Evolutionary conservation across 257 asterid genomes (phyloP), one percentile per base, ranked within the genome.

Genomic region (Dorcoceras hygrometricum): DNA sequence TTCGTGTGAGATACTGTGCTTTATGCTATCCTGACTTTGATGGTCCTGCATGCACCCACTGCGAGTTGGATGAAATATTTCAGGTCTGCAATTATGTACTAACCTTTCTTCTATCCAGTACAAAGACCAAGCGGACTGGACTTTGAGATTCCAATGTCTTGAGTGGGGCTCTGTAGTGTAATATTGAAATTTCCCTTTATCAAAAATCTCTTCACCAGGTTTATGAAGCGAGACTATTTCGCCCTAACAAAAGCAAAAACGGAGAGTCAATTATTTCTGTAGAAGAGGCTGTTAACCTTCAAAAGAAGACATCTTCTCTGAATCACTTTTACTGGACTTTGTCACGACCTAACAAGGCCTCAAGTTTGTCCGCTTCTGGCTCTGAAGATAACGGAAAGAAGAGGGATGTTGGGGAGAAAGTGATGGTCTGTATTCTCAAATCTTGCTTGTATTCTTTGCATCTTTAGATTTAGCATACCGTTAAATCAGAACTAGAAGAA

Each of bases 141-240:
- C 50, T 39, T 39, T 39, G n/a, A 39, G n/a, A 36, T 9, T 36
- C 10, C 16, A 3, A n/a, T n/a, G n/a, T n/a, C n/a, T n/a, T n/a
- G n/a, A n/a, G n/a, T n/a, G n/a, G n/a, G n/a, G n/a, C n/a, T n/a
- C n/a, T n/a, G n/a, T 34, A 9, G 8, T 34, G 46, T 34, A 10
- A 34, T 34, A 34, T 34, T 8, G 16, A 4, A 34, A 9, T 31
- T 31, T 31, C 36, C 36, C 46, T 34, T 34, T 3, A 34, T 34
- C 12, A 58, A 39, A 11, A 51, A 66, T 70, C 22, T 63, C 73
- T 68, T 72, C 69, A 63, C 68, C 81, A 90, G 97, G 95, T 73
- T 76, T 88, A 90, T 74, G 99, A 90, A 79, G 99, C 95, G 60
- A 83, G 95, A 72, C 96, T 93, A 67, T 93, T 93, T 70, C 96